A percentile compares a stretch with the other conserved stretches of the same genome.
phyloP scores from a whole-genome alignment of 306 rosid genomes.

The Myrica gale region DNA sequence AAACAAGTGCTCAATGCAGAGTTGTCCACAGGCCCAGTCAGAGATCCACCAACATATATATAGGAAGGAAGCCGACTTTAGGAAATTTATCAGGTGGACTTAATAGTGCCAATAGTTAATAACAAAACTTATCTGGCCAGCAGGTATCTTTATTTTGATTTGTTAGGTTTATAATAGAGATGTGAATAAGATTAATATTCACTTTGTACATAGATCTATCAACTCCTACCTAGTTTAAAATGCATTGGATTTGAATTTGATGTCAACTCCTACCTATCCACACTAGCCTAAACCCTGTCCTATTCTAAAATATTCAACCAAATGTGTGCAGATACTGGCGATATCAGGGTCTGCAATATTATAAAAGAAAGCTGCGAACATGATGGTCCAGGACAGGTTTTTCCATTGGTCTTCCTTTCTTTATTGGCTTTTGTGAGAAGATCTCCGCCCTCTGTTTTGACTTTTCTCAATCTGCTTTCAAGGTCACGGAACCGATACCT shows the following conservation, averaged over 20 bases:
- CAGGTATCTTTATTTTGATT: too few relatives aligned
- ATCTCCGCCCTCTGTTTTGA: slow-evolving; percentile 19
- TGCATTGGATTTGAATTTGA: background rate
- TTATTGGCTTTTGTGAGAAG: background rate
- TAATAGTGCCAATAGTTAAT: too few relatives aligned
- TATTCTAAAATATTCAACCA: background rate
- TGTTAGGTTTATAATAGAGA: too few relatives aligned
- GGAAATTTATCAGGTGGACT: too few relatives aligned
- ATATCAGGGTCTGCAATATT: background rate
- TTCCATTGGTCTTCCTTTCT: background rate
- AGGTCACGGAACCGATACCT: background rate
- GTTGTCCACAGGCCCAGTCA: too few relatives aligned
- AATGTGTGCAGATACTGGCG: background rate
- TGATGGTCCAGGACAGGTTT: slow-evolving; percentile 1
- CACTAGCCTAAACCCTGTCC: background rate
- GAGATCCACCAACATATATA: too few relatives aligned
- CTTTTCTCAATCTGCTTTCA: slow-evolving; percentile 33
- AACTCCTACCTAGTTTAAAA: background rate
- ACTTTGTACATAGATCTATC: too few relatives aligned
- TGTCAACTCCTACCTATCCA: background rate
- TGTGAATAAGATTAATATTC: too few relatives aligned
- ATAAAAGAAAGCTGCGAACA: background rate
- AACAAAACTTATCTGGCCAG: too few relatives aligned
- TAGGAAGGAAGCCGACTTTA: too few relatives aligned
- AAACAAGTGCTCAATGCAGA: too few relatives aligned